A percentile compares a stretch with the other conserved stretches of the same genome.
These are phyloP conservation scores for Thermochaetoides thermophila DNA, from an alignment of 495 filamentous ascomycete species.

Conservation along the genomic window DNA sequence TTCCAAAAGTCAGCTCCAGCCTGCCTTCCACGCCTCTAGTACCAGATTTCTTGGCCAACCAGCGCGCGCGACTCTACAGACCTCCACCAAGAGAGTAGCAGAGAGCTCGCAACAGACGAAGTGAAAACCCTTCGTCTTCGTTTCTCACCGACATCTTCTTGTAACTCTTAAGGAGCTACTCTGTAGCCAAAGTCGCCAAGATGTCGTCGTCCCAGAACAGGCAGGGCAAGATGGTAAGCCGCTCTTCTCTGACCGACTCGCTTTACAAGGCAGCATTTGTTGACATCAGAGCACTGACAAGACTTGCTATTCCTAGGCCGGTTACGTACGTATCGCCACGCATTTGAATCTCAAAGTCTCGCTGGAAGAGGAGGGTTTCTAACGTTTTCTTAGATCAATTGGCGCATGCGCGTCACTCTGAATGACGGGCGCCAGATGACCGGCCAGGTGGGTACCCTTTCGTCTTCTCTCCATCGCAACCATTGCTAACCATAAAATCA, in stretches of 20 bases:
- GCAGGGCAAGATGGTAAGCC: constrained; percentile 96
- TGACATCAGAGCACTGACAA: constrained; percentile 60
- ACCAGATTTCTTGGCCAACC: constrained; percentile 19
- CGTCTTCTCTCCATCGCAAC: not conserved
- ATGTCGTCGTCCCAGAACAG: constrained; percentile 95
- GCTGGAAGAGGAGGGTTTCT: constrained; percentile 14
- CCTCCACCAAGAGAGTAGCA: constrained; percentile 15
- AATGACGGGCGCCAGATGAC: constrained; percentile 94
- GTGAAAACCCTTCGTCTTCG: constrained; percentile 17
- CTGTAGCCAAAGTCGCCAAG: constrained; percentile 39
- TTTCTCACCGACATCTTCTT: constrained; percentile 27
- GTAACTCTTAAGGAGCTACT: constrained; percentile 48
- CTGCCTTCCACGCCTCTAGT: too few species aligned
- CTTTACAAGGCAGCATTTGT: constrained; percentile 34
- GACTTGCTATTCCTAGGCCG: constrained; percentile 52
- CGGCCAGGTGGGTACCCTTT: constrained; percentile 53
- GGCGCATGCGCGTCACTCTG: constrained; percentile 93
- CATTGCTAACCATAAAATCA: constrained; percentile 25
- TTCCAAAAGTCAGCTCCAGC: too few species aligned
- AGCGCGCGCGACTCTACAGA: constrained; percentile 21
- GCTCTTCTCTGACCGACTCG: constrained; percentile 13
- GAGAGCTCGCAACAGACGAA: constrained; percentile 12
- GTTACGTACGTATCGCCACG: constrained; percentile 62
- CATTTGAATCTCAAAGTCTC: too few species aligned
- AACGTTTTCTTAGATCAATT: constrained; percentile 67